Evolutionary conservation across 257 asterid genomes (phyloP).

Genomic region (Solanum clarkiae): DNA sequence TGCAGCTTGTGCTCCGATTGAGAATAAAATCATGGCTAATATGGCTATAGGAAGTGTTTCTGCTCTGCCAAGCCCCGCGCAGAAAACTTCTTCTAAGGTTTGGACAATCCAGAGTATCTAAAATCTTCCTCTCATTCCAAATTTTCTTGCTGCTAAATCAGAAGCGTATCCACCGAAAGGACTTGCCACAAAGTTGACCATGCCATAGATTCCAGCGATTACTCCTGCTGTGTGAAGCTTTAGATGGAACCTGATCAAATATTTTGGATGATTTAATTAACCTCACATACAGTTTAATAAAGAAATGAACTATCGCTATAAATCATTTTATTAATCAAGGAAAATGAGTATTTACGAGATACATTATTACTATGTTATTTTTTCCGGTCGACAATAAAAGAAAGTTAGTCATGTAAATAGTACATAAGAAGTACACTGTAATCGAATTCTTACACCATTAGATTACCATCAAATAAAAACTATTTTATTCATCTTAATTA

Average conservation of each 20-base stretch:
- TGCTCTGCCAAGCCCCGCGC: background rate
- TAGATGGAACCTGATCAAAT: background rate
- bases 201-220: background rate
- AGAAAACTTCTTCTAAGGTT: background rate
- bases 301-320: no score
- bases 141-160: slow-evolving; percentile 1
- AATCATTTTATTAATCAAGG: no score
- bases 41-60: background rate
- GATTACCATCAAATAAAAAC: no score
- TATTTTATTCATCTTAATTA: no score
- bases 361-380: no score
- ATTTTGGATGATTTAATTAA: background rate
- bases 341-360: no score
- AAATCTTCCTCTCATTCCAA: slow-evolving; percentile 4
- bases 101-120: background rate
- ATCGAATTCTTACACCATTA: no score
- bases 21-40: background rate
- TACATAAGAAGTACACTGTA: no score
- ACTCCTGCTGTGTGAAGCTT: slow-evolving; percentile 4
- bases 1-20: slow-evolving; percentile 1
- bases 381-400: no score
- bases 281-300: no score
- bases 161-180: slow-evolving; percentile 1
- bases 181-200: background rate
- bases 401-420: no score